These are phyloP conservation scores for Russula sp. DNA, from an alignment of 768 basidiomycete genomes.

Conservation along the genomic window DNA sequence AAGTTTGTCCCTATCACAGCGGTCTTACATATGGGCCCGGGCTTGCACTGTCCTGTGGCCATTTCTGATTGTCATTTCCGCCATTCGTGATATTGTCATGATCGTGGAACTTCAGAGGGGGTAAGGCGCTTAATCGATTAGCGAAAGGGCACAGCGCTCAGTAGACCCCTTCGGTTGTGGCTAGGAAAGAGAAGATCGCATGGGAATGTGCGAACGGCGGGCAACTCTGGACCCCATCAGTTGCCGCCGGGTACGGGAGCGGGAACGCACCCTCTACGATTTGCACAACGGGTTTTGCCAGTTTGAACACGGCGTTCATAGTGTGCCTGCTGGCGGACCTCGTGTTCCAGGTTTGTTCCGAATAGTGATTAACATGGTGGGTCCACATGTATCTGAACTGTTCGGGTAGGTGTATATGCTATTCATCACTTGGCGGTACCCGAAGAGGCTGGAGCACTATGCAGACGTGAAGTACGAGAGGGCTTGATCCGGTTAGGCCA, in stretches of 20 bases:
- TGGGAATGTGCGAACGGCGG: conserved; percentile 75
- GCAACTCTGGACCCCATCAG: conserved; percentile 49
- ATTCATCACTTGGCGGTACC: conserved; percentile 71
- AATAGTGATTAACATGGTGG: conserved; percentile 19
- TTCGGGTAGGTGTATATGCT: conserved; percentile 60
- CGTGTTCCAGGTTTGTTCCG: conserved; percentile 50
- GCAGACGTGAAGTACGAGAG: conserved; percentile 53
- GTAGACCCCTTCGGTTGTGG: conserved; percentile 7
- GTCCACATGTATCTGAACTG: conserved; percentile 12
- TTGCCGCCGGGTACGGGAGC: conserved; percentile 37
- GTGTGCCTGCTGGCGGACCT: conserved; percentile 56
- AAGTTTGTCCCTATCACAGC: conserved; percentile 34
- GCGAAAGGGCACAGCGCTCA: conserved; percentile 11
- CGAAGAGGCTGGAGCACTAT: conserved; percentile 65
- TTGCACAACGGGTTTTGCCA: conserved; percentile 54
- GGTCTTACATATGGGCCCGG: conserved; percentile 64
- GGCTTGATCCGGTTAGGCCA: conserved; percentile 47
- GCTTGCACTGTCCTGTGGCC: conserved; percentile 65
- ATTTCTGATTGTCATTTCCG: conserved; percentile 58
- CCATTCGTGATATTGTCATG: conserved; percentile 63
- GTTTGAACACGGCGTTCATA: conserved; percentile 61
- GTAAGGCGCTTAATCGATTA: conserved; percentile 38
- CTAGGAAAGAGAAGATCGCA: conserved; percentile 57
- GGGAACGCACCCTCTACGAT: conserved; percentile 48
- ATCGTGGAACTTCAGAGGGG: conserved; percentile 66